Percentiles rank a stretch among this genome's conserved stretches.
phyloP scores from a whole-genome alignment of 352 stramenopile genomes.

The Phytopythium delawarense region DNA sequence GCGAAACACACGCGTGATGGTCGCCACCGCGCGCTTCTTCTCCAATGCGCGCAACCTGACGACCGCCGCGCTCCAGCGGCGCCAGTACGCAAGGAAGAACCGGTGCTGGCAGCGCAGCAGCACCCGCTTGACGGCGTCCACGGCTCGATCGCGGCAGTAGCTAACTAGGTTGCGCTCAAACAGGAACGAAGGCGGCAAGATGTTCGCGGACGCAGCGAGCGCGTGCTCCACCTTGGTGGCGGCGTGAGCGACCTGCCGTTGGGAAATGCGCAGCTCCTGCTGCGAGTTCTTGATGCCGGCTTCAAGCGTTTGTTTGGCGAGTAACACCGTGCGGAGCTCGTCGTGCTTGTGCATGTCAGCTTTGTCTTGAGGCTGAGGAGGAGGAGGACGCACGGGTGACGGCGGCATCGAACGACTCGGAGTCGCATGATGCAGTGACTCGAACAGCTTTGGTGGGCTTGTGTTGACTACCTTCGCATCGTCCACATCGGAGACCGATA shows the following conservation, averaged over 20 bases:
- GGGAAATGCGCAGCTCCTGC: slow-evolving; percentile 1
- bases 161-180: slow-evolving; percentile 51
- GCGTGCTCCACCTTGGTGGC: slow-evolving; percentile 9
- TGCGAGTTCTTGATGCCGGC: not conserved
- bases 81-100: slow-evolving; percentile 47
- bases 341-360: not conserved
- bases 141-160: slow-evolving; percentile 34
- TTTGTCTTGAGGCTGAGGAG: not conserved
- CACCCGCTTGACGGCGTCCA: slow-evolving; percentile 38
- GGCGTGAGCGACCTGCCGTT: slow-evolving; percentile 19
- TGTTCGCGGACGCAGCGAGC: not conserved
- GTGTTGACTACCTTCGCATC: not conserved
- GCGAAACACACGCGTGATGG: slow-evolving; percentile 37
- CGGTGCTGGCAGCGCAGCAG: slow-evolving; percentile 46
- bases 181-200: slow-evolving; percentile 45
- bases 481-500: not conserved
- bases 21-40: slow-evolving; percentile 24
- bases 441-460: not conserved
- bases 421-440: not conserved
- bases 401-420: not conserved
- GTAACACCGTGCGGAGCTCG: not conserved
- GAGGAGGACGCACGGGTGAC: not conserved
- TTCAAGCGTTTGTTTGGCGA: not conserved
- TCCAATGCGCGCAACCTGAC: slow-evolving; percentile 17
- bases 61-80: slow-evolving; percentile 23